Base-by-base conservation (phyloP, 2,329 filamentous ascomycete genomes). In the Aspergillus sp. region DNA sequence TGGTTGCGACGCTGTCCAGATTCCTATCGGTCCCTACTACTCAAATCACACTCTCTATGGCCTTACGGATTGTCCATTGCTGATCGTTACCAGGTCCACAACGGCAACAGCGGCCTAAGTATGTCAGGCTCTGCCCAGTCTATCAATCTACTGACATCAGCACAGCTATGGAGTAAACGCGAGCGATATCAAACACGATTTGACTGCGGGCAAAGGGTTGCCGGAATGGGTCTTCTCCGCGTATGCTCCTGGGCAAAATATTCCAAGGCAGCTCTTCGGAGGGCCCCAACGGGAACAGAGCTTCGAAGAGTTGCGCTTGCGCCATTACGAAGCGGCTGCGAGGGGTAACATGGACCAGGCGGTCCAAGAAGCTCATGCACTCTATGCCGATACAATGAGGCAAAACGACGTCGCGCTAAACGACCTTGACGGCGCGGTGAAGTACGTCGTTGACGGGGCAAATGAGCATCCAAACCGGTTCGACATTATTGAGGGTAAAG, bases 181-280 rank as follows among this genome's bases (percentile, higher is more conserved):
- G 26, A 73, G 74, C 0, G 63, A 61, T 2, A 80, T 93, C 45
- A 69, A 71, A 39, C 61, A 63, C 33, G 86, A 93, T 51, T 67
- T 93, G 28, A 74, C 69, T 1, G 41, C 46, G 14, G 58, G 58
- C 4, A 67, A 69, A 14, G 84, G 91, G 39, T 71, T 73, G 6
- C 89, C 89, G 12, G 64, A 75, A 67, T 96, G 88, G 82, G 80
- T 91, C 4, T 71, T 95, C 15, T 94, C 88, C 1, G 73, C 81
- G 14, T 96, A 94, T 57, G 84, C 79, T 0, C 86, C 88, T 0
- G 82, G 81, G 3, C 72, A 68, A 48, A 75, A 86, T 46, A 76
- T 82, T 1, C 88, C 88, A 0, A 75, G 76, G 12, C 86, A 94
- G 58, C 69, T 95, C 1, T 88, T 94, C 49, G 86, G 86, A 32